These are phyloP conservation scores for Vitis riparia DNA, from an alignment of 164 flowering plant species.

Conservation along the genomic window DNA sequence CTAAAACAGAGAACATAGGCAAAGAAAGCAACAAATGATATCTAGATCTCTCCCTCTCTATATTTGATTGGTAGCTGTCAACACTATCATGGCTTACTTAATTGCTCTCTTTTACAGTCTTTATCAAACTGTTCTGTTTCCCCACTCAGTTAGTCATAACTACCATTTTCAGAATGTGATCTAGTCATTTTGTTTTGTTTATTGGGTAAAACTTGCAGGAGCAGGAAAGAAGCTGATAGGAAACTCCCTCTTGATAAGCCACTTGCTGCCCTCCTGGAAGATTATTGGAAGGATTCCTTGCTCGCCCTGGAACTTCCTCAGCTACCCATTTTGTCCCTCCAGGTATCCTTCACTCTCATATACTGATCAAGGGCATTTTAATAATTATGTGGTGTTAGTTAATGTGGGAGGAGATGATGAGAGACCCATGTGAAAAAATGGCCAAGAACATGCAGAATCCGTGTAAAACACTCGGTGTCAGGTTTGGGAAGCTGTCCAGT, in stretches of 20 bases:
- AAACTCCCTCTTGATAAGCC: conserved; percentile 10
- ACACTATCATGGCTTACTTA: neutral
- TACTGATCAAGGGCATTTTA: conserved; percentile 4
- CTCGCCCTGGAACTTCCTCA: neutral
- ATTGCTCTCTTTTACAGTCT: conserved; percentile 10
- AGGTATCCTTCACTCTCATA: neutral
- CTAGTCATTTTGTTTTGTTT: neutral
- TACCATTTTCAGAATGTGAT: neutral
- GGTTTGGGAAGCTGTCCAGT: conserved; percentile 11
- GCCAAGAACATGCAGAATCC: conserved; percentile 33
- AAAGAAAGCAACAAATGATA: conserved; percentile 11
- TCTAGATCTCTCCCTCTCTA: neutral
- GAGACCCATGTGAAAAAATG: conserved; percentile 36
- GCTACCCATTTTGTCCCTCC: conserved; percentile 13
- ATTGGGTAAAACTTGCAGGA: neutral
- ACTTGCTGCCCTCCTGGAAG: conserved; percentile 12
- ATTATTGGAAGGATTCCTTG: conserved; percentile 19
- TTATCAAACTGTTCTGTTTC: conserved; percentile 3
- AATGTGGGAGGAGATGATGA: conserved; percentile 22
- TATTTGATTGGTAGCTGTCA: conserved; percentile 14
- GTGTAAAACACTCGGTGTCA: conserved; percentile 32
- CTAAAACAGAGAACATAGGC: neutral
- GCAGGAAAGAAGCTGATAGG: conserved; percentile 7
- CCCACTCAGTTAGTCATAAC: neutral
- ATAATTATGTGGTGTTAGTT: neutral